These are phyloP conservation scores for Phaeoacremonium minimum DNA, from an alignment of 2,329 filamentous ascomycete genomes.

Conservation along the genomic window DNA sequence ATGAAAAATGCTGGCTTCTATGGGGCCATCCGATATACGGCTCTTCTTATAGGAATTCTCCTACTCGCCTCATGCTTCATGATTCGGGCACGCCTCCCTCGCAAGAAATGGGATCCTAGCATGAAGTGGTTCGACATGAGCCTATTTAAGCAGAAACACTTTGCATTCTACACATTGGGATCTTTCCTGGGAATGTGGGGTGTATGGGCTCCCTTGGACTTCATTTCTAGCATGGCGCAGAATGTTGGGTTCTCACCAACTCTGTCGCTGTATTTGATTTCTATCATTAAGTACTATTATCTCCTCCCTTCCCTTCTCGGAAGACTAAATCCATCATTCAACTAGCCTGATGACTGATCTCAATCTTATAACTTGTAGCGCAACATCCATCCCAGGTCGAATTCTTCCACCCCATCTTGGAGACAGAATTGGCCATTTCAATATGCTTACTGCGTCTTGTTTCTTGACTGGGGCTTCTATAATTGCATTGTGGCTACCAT, in stretches of 20 bases:
- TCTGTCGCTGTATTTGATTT: slow-evolving; percentile 8
- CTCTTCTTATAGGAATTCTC: slow-evolving; percentile 7
- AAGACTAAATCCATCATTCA: too few species aligned
- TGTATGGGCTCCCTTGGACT: slow-evolving; percentile 1
- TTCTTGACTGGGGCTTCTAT: slow-evolving; percentile 8
- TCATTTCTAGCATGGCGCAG: slow-evolving; percentile 4
- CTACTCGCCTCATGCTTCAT: slow-evolving; percentile 11
- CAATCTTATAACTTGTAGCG: too few species aligned
- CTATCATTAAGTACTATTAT: slow-evolving; percentile 20
- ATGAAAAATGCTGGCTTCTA: slow-evolving; percentile 3
- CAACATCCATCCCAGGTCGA: slow-evolving; percentile 1
- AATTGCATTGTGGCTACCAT: slow-evolving; percentile 21
- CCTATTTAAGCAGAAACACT: slow-evolving; percentile 17
- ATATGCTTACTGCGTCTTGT: slow-evolving; percentile 1
- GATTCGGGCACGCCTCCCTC: slow-evolving; percentile 17
- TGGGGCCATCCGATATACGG: slow-evolving; percentile 5
- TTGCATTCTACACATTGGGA: slow-evolving; percentile 18
- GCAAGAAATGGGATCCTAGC: slow-evolving; percentile 19
- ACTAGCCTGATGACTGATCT: too few species aligned
- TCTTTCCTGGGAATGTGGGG: slow-evolving; percentile 19
- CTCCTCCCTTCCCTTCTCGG: too few species aligned
- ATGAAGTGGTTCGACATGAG: slow-evolving; percentile 18
- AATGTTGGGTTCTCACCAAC: slow-evolving; percentile 5
- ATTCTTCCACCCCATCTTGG: slow-evolving; percentile 2
- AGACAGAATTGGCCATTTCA: slow-evolving; percentile 4